Percentiles rank a stretch among this genome's conserved stretches.
Evolutionary conservation across 2,329 filamentous ascomycete species (phyloP).

Genomic region (Aphanocladium album): DNA sequence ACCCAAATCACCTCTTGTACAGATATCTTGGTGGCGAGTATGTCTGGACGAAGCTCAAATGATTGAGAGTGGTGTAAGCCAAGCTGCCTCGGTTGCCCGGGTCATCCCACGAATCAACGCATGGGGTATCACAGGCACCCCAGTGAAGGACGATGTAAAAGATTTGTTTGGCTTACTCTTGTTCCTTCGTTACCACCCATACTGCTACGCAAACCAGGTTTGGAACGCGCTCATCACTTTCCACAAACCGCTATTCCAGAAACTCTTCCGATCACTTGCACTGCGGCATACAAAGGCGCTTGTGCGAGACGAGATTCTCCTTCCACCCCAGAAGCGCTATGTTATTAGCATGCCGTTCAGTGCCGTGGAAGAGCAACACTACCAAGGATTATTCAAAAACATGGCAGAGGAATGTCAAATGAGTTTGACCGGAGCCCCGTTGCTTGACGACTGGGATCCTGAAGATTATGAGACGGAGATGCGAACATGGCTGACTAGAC

Average conservation of each 20-base stretch:
- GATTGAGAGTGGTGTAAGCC: constrained; percentile 82
- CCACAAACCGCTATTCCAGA: constrained; percentile 60
- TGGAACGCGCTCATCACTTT: constrained; percentile 63
- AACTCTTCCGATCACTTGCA: constrained; percentile 66
- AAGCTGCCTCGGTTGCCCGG: constrained; percentile 74
- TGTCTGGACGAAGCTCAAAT: constrained; percentile 80
- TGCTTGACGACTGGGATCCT: constrained; percentile 58
- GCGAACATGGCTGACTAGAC: constrained; percentile 69
- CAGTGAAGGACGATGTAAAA: constrained; percentile 69
- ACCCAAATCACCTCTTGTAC: constrained; percentile 68
- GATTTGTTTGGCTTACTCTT: constrained; percentile 77
- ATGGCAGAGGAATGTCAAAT: constrained; percentile 70
- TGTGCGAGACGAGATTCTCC: constrained; percentile 69
- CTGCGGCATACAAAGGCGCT: constrained; percentile 81
- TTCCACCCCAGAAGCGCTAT: constrained; percentile 80
- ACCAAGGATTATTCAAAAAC: constrained; percentile 67
- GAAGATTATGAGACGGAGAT: constrained; percentile 64
- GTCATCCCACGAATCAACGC: constrained; percentile 78
- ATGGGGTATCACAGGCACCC: constrained; percentile 88
- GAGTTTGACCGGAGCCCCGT: constrained; percentile 57
- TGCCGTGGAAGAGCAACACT: constrained; percentile 85
- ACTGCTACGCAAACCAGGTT: constrained; percentile 55
- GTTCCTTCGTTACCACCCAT: constrained; percentile 77
- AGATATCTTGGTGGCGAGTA: constrained; percentile 84
- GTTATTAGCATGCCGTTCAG: constrained; percentile 89